Base-by-base conservation (phyloP, 2,329 filamentous ascomycete genomes). In the Blastomyces gilchristii region DNA sequence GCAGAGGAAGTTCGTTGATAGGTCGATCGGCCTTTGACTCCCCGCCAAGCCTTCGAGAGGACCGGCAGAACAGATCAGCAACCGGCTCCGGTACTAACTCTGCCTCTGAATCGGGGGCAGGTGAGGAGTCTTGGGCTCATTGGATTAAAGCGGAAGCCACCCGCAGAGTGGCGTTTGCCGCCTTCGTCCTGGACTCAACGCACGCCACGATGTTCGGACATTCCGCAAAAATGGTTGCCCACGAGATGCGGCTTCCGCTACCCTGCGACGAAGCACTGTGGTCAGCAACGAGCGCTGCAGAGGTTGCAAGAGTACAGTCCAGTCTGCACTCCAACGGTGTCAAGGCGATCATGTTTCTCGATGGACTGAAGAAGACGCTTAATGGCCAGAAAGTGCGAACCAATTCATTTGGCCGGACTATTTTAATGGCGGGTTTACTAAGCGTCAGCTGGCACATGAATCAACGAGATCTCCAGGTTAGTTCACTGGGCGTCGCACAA, bases 191-290 rank as follows among this genome's bases (percentile, higher is more conserved):
- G 67, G 94, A 99, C 74, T 96, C 92, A 4, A 95, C 92, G 1
- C 94, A 99, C 74, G 91, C 92, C 0, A 96, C 91, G 37, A 97
- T 99, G 89, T 97, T 97, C 75, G 94, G 93, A 0, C 94, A 97
- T 75, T 94, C 92, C 2, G 93, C 91, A 0, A 91, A 95, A 53
- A 97, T 97, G 93, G 91, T 96, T 8, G 91, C 92, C 2, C 92
- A 97, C 70, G 94, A 97, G 75, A 90, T 99, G 84, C 86, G 91
- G 59, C 81, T 97, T 9, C 90, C 91, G 0, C 77, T 99, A 53
- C 94, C 94, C 0, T 97, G 93, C 71, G 92, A 97, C 68, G 94
- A 97, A 73, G 85, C 88, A 3, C 78, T 97, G 12, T 99, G 94
- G 94, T 89, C 88, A 63, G 94, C 94, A 4, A 90, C 88, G 3